Percentiles rank a stretch among this genome's conserved stretches.
These are phyloP conservation scores for Trichoderma virens DNA, from an alignment of 495 filamentous ascomycete species.

Conservation along the genomic window DNA sequence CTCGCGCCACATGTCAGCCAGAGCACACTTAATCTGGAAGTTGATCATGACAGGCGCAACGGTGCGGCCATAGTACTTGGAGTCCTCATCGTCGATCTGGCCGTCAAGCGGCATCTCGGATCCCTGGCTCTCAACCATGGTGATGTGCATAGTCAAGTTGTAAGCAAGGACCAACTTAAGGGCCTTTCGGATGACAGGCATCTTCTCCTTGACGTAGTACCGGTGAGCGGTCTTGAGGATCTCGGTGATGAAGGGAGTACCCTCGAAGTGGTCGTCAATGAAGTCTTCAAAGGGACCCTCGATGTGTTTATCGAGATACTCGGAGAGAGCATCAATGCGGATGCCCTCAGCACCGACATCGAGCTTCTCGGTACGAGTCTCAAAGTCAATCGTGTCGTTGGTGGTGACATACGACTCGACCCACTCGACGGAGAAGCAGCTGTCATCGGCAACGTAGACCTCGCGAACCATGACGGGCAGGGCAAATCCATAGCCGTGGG, in stretches of 20 bases:
- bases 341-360: constrained; percentile 81
- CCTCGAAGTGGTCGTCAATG: constrained; percentile 90
- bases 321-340: constrained; percentile 63
- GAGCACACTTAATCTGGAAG: constrained; percentile 92
- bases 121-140: constrained; percentile 80
- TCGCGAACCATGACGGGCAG: constrained; percentile 84
- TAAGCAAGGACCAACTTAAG: constrained; percentile 87
- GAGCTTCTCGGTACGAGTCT: constrained; percentile 74
- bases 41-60: constrained; percentile 96
- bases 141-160: constrained; percentile 86
- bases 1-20: constrained; percentile 94
- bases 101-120: constrained; percentile 70
- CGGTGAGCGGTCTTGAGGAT: constrained; percentile 90
- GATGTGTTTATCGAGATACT: constrained; percentile 88
- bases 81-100: constrained; percentile 67
- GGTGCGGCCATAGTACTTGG: constrained; percentile 77
- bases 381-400: constrained; percentile 64
- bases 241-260: constrained; percentile 84
- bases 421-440: constrained; percentile 89
- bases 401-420: constrained; percentile 62
- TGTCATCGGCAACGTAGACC: constrained; percentile 82
- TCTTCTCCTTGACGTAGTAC: constrained; percentile 74
- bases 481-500: constrained; percentile 82
- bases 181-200: constrained; percentile 81
- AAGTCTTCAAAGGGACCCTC: constrained; percentile 84